Percentiles rank a stretch among this genome's conserved stretches.
phyloP scores from a whole-genome alignment of 2,329 filamentous ascomycete genomes.

The Aspergillus pseudoterreus region DNA sequence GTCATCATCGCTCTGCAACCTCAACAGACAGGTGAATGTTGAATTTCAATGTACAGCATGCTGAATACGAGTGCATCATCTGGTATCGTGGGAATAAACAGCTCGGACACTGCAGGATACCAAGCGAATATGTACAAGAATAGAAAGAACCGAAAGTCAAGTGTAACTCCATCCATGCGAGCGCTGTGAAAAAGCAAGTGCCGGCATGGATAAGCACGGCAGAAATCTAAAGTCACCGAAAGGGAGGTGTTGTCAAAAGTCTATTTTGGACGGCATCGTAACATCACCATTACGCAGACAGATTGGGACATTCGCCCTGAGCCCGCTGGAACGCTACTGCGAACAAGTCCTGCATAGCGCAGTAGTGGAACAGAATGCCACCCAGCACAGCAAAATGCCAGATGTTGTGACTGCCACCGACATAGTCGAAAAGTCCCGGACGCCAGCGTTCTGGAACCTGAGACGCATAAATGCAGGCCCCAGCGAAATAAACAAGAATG shows the following conservation, averaged over 20 bases:
- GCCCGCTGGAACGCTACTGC: constrained; percentile 69
- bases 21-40: not conserved
- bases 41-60: not conserved
- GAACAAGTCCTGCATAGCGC: constrained; percentile 94
- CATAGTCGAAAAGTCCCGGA: constrained; percentile 90
- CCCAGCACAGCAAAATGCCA: constrained; percentile 95
- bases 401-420: constrained; percentile 92
- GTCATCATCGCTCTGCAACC: not conserved
- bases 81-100: not conserved
- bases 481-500: constrained; percentile 76
- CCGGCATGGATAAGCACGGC: not conserved
- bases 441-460: constrained; percentile 91
- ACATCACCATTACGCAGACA: constrained; percentile 18
- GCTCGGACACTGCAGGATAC: not conserved
- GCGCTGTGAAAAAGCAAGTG: constrained; percentile 2
- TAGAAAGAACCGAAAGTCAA: not conserved
- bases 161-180: constrained; percentile 20
- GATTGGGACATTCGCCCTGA: constrained; percentile 43
- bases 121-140: constrained; percentile 14
- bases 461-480: constrained; percentile 83
- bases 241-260: not conserved
- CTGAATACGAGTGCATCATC: not conserved
- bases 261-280: not conserved
- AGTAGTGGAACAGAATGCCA: constrained; percentile 95
- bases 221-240: constrained; percentile 9